phyloP scores from a whole-genome alignment of 2,329 filamentous ascomycete genomes.

The Chalara sp. region DNA sequence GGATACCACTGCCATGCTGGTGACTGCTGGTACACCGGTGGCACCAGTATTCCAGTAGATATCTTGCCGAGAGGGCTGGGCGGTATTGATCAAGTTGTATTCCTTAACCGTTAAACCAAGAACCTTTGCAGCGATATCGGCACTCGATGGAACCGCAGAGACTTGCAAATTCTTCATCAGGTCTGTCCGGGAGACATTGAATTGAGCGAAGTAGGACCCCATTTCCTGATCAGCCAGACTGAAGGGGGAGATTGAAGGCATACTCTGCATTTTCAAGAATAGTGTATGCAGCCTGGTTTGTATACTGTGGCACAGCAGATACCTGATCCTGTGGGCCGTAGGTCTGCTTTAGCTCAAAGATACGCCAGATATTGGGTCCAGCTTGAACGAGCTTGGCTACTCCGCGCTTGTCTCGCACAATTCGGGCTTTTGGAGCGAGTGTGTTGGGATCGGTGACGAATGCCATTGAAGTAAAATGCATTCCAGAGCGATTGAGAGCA shows the following conservation, averaged over 20 bases:
- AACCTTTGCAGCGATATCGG: background rate
- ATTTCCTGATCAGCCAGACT: background rate
- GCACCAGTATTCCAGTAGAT: too few species aligned
- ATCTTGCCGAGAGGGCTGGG: too few species aligned
- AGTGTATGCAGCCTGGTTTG: background rate
- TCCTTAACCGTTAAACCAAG: background rate
- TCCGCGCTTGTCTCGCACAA: too few species aligned
- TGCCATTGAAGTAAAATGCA: too few species aligned
- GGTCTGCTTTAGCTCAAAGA: background rate
- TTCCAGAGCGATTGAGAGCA: too few species aligned
- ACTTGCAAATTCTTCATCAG: background rate
- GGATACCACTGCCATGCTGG: too few species aligned
- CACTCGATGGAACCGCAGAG: background rate
- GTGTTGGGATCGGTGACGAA: slow-evolving; percentile 2
- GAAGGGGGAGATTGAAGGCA: background rate
- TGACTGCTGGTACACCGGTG: too few species aligned
- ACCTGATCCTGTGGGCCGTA: background rate
- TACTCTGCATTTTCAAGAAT: background rate
- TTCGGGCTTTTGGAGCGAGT: background rate
- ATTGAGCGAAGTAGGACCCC: background rate
- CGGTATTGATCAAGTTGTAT: too few species aligned
- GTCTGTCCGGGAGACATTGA: background rate
- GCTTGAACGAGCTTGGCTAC: too few species aligned
- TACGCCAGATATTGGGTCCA: too few species aligned
- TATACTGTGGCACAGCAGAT: background rate